Evolutionary conservation across 2,329 filamentous ascomycete species (phyloP), one percentile per base, ranked within the genome.

Genomic region (Pseudofabraea citricarpa): DNA sequence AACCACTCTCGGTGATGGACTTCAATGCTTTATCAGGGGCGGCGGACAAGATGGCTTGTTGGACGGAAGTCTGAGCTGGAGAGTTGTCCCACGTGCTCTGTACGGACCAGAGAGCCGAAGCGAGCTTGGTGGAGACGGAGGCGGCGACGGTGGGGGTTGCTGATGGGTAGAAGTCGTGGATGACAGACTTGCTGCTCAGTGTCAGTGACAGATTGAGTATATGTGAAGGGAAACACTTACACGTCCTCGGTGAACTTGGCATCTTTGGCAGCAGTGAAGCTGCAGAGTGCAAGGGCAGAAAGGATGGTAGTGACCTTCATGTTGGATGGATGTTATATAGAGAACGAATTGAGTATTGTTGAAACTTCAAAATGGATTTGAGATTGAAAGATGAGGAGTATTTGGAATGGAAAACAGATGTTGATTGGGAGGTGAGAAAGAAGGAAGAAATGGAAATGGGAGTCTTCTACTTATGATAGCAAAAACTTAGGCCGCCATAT

Each of bases 41-140:
- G 1, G 49, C 54, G 13, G 46, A 50, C 18, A 33, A 42, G 19
- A 58, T 50, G 21, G 53, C 55, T 4, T 35, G 20, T n/a, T 33
- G 12, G n/a, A 49, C 51, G 24, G 48, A 48, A 5, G 53, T 54
- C 18, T 42, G 52, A 10, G 43, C 40, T 1, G 53, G 43, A 15
- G 42, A 41, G 27, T 49, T 39, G 13, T 31, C n/a, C 46, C 48
- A 55, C 22, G 49, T 44, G 10, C 44, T 35, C 29, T 53, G 26
- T 10, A 53, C 41, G 36, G 38, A 46, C 24, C 43, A 7, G 23
- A 56, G 51, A 4, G 47, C 48, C 0, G 24, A 32, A 13, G 53
- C 54, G 6, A 58, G 46, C 8, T 51, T 49, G 8, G 56, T 57
- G 4, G 49, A 52, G n/a, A 41, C 37, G 5, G 49, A 46, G 21